Evolutionary conservation across 2,329 filamentous ascomycete genomes (phyloP).

Genomic region (Fusarium proliferatum): DNA sequence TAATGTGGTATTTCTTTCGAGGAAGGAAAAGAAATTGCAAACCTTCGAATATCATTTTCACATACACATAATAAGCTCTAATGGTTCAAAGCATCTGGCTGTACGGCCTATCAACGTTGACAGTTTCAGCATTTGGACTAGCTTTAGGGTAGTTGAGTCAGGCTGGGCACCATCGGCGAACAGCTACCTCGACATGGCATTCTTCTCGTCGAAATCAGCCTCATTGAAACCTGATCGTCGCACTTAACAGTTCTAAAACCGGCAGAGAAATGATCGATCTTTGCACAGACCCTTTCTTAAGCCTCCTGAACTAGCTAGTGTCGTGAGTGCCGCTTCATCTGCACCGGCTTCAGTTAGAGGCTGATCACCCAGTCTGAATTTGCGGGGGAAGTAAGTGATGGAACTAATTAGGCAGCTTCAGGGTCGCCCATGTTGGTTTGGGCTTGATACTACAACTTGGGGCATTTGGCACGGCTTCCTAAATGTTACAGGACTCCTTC

Average conservation of each 20-base stretch:
- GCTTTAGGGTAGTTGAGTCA: neutral
- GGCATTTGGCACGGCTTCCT: neutral
- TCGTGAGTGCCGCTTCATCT: neutral
- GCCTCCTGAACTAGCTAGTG: neutral
- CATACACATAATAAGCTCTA: too few species aligned
- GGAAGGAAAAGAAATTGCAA: neutral
- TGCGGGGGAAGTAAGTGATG: neutral
- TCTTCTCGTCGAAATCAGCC: neutral
- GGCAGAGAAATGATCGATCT: neutral
- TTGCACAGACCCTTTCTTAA: neutral
- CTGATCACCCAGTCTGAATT: neutral
- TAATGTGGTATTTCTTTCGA: neutral
- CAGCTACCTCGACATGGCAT: neutral
- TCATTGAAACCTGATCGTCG: neutral
- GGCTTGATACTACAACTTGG: rapidly evolving
- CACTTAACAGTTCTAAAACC: neutral
- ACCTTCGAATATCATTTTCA: too few species aligned
- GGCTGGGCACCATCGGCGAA: neutral
- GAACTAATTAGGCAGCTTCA: too few species aligned
- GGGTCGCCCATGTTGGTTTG: neutral
- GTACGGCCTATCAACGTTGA: neutral
- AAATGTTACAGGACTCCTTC: neutral
- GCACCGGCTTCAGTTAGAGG: neutral
- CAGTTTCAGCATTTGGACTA: neutral
- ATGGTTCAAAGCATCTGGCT: neutral